These are phyloP conservation scores for Brassica napus DNA, from an alignment of 345 rosid species.

Conservation along the genomic window Da-Ae NC_063446.1:68224501-68225000, in stretches of 20 bases:
- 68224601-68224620: too few species aligned
- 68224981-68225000: background rate
- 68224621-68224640: too few species aligned
- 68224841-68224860: too few species aligned
- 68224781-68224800: too few species aligned
- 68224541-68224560: background rate
- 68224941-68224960: background rate
- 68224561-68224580: too few species aligned
- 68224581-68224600: background rate
- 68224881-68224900: background rate
- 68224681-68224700: background rate
- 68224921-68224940: background rate
- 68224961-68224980: background rate
- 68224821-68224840: too few species aligned
- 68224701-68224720: too few species aligned
- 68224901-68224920: background rate
- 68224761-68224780: background rate
- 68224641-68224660: too few species aligned
- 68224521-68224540: conserved; percentile 10
- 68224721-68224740: too few species aligned
- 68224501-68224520: background rate
- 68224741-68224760: background rate
- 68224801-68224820: too few species aligned
- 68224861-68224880: background rate
- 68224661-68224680: background rate